Base-by-base conservation (phyloP, 75 land plant species). In the Cunninghamia lanceolata region DNA sequence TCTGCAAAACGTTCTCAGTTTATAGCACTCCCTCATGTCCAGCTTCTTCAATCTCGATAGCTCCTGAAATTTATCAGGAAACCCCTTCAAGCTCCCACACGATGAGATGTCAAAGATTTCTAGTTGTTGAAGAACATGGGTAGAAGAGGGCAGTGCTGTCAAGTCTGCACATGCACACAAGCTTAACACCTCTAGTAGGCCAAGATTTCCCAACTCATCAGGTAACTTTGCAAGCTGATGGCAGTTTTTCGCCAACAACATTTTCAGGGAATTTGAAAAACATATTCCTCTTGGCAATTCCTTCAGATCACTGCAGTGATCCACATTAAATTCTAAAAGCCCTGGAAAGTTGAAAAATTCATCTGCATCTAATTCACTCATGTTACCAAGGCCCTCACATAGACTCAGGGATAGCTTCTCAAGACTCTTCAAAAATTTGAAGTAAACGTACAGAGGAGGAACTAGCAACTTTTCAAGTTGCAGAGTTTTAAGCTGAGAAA, bases 351-450 rank as follows among this genome's bases (percentile, higher is more conserved):
- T 36, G 6, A 76, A 38, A 3, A 13, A 11, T 38, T 16, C 15
- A 34, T 76, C 79, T 15, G 4, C 6, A 76, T 38, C 79, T 16
- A 76, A 38, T 76, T 0, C 4, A 39, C 21, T 38, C 40, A 71
- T 71, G 40, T 76, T 3, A 36, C 42, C 43, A 15, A 76, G 79
- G 79, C 79, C 79, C 79, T 76, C 79, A 76, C 79, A 76, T 76
- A 76, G 79, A 34, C 40, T 36, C 40, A 76, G 40, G 40, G 79
- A 76, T 38, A 76, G 19, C 21, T 76, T 76, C 40, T 38, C 79
- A 3, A 76, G 13, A 13, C 21, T 36, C 34, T 2, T 39, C 43
- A 15, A 36, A 32, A 11, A 76, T 16, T 16, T 76, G 40, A 11
- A 38, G 40, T 76, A 36, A 14, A 10, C 2, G 3, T 76, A 4